Base-by-base conservation (phyloP, 192 early-diverging fungal genomes). In the Podila clonocystis region DNA sequence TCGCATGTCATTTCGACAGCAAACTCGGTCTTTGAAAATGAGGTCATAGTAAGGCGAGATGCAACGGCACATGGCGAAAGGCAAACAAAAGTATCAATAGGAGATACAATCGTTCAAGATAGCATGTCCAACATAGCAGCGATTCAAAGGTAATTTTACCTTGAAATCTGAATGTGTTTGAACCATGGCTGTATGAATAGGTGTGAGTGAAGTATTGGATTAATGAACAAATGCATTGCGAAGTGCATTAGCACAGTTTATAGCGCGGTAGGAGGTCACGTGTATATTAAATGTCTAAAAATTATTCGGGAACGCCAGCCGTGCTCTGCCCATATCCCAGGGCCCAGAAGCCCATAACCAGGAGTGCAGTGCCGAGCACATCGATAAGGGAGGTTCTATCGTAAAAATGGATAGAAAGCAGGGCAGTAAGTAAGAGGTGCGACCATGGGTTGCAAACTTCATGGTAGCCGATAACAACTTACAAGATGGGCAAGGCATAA, bases 1-100 rank as follows among this genome's bases (percentile, higher is more conserved):
- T 91, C 86, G 76, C 95, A 97, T 20, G 92, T 91, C 92, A 97
- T 91, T 82, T 95, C 90, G 28, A 97, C 94, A 7, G 94, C 94
- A 50, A 95, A 94, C 74, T 97, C 93, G 3, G 93, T 89, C 86
- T 91, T 71, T 34, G 33, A 49, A 33, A 58, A 55, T 26, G n/a
- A 63, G 15, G n/a, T 20, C n/a, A n/a, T n/a, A 31, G 31, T 31
- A 2, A 31, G 31, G 31, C 31, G 34, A 36, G 34, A 36, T 36
- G 9, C 9, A 36, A 36, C 8, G 9, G 34, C 34, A 11, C 15
- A 62, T 38, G 29, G 48, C 26, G 24, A 50, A 55, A 22, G 19
- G 49, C 20, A 26, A 15, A 68, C 2, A 45, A 3, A 50, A 4
- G n/a, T 7, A 6, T 30, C 45, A 57, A 38, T 4, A 52, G 34